Evolutionary conservation across 257 asterid species (phyloP), one percentile per base, ranked within the genome.

Genomic region (Nicotiana obtusifolia): DNA sequence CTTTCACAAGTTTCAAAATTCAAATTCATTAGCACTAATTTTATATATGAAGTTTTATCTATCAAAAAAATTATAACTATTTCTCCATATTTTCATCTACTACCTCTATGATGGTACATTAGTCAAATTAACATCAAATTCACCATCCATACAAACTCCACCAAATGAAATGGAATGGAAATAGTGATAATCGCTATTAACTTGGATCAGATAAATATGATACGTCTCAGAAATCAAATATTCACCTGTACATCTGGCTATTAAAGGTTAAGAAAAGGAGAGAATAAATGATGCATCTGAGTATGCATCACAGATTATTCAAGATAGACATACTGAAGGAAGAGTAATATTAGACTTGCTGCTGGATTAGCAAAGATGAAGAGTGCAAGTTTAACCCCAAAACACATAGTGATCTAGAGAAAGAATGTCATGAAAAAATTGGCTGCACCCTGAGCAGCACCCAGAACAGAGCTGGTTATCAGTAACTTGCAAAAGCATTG

Each of bases 401-500:
- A 49, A 49, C 41, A 75, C 28, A 75, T 2, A 71, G 49, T 75
- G 15, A 62, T 49, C 26, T 75, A 4, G 62, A 15, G 62, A 26
- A 75, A 75, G 80, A 75, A 75, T 75, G 64, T 49, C 80, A 49
- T 49, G 62, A 15, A 75, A 75, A 75, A 75, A 8, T 47, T 75
- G 80, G 41, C 24, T 8, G 64, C 80, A 75, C 80, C 64, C 57
- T 52, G 19, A 52, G 16, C 16, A 52, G 16, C 57, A 13, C 5
- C 57, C 57, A 14, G 1, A 52, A 52, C 17, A 7, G 44, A 26
- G 64, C 64, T 49, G 80, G 44, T 49, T 75, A 24, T 49, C 24
- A 22, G 64, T 75, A 75, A 75, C 52, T 75, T 49, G 80, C 26
- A 49, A 26, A 75, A 24, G 24, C 26, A 54, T 49, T 52, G 44